Evolutionary conservation across 257 asterid genomes (phyloP).

Genomic region (Anisodus tanguticus): DNA sequence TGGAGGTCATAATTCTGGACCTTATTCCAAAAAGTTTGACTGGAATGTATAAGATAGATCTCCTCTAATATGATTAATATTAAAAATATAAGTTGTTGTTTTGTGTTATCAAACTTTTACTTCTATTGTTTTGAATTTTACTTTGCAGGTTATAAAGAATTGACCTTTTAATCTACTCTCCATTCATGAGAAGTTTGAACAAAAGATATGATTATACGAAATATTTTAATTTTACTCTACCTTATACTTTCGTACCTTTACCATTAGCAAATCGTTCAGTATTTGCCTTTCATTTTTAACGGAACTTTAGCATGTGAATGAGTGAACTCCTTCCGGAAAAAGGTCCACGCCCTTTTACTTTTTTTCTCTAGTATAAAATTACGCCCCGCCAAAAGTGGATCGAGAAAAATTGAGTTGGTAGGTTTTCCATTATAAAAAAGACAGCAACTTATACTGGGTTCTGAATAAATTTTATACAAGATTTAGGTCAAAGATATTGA

Average conservation of each 20-base stretch:
- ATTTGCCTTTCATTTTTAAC: no score
- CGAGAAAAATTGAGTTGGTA: not conserved
- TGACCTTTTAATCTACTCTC: no score
- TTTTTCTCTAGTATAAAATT: not conserved
- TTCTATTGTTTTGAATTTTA: not conserved
- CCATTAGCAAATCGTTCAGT: no score
- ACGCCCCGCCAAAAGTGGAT: not conserved
- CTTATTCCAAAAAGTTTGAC: not conserved
- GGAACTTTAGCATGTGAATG: not conserved
- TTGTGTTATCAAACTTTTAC: not conserved
- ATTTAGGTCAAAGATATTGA: no score
- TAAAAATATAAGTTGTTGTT: not conserved
- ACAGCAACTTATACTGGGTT: no score
- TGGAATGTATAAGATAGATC: not conserved
- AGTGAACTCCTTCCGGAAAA: no score
- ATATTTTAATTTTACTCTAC: not conserved
- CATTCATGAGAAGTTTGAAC: not conserved
- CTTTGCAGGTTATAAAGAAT: not conserved
- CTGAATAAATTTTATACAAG: no score
- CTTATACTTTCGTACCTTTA: no score
- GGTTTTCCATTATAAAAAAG: no score
- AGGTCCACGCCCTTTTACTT: not conserved
- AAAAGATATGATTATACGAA: slow-evolving; percentile 18
- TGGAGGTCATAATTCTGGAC: not conserved
- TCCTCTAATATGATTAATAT: not conserved